Percentiles rank a stretch among this genome's conserved stretches.
Evolutionary conservation across 257 asterid genomes (phyloP).

Genomic region (Lycium barbarum): DNA sequence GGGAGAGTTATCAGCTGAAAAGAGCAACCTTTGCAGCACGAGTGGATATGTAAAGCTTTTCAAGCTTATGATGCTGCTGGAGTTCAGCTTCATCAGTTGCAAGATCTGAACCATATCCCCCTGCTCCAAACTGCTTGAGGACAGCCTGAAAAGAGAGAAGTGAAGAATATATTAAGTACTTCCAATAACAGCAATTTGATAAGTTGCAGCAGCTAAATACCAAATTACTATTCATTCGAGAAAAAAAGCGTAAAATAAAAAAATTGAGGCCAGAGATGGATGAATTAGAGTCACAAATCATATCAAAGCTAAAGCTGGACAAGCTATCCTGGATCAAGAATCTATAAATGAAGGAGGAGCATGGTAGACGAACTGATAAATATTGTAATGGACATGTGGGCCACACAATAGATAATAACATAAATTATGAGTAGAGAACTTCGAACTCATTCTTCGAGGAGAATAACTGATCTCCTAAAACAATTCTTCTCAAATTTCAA

Average conservation of each 20-base stretch:
- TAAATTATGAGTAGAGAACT: neutral
- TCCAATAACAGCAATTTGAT: constrained; percentile 12
- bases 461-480: constrained; percentile 15
- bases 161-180: neutral
- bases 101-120: constrained; percentile 78
- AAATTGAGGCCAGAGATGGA: neutral
- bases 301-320: neutral
- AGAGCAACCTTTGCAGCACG: constrained; percentile 92
- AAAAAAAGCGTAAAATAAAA: neutral
- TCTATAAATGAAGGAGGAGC: neutral
- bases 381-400: neutral
- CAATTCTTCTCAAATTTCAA: neutral
- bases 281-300: neutral
- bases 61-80: constrained; percentile 97
- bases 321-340: neutral
- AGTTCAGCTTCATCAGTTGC: constrained; percentile 79
- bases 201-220: neutral
- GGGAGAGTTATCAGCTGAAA: neutral
- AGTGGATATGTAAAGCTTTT: constrained; percentile 92
- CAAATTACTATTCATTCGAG: neutral
- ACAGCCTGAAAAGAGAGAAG: constrained; percentile 70
- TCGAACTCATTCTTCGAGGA: neutral
- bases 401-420: constrained; percentile 9
- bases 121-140: constrained; percentile 90
- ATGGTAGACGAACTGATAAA: neutral